Base-by-base conservation (phyloP, 2,329 filamentous ascomycete species). In the Chrysosporium keratinophilum region DNA sequence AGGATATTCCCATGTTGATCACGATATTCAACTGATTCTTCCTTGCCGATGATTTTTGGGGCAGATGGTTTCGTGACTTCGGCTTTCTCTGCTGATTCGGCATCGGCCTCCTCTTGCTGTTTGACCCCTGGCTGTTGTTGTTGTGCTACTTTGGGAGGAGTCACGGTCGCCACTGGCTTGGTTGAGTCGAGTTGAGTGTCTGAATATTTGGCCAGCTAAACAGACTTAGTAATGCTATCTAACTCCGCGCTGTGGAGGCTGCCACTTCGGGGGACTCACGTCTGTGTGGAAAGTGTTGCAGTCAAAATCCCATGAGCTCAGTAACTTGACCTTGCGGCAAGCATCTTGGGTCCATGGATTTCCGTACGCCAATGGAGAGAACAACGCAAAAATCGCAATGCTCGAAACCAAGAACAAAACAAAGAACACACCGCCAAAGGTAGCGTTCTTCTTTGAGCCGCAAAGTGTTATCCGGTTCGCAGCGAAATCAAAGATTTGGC, bases 241-340 rank as follows among this genome's bases (percentile, higher is more conserved):
- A 45, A 23, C 44, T 48, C 65, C 62, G 59, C 66, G 63, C 41
- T 58, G 63, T 17, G 63, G 62, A 60, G 64, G 60, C 43, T 57
- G 57, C 64, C 62, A 69, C 57, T 61, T 54, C 56, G 64, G 64
- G 62, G 63, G 50, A 84, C 87, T 87, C 83, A 96, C 90, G 67
- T 82, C 83, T 60, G 84, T 83, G 62, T 85, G 77, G 76, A 98
- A 98, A 56, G 81, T 90, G 70, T 95, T 95, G 79, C 93, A 98
- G 71, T 98, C 93, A 80, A 91, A 98, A 68, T 98, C 93, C 93
- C 93, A 98, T 1, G 82, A 84, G 55, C 79, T 76, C 66, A 97
- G 84, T 11, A 98, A 76, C 76, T 97, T 97, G 57, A 93, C 84
- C 54, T 82, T 82, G 61, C 82, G 83, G 78, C 93, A 98, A 65